Evolutionary conservation across 2,329 filamentous ascomycete genomes (phyloP), one percentile per base, ranked within the genome.

Genomic region (Stagonosporopsis rhizophila): DNA sequence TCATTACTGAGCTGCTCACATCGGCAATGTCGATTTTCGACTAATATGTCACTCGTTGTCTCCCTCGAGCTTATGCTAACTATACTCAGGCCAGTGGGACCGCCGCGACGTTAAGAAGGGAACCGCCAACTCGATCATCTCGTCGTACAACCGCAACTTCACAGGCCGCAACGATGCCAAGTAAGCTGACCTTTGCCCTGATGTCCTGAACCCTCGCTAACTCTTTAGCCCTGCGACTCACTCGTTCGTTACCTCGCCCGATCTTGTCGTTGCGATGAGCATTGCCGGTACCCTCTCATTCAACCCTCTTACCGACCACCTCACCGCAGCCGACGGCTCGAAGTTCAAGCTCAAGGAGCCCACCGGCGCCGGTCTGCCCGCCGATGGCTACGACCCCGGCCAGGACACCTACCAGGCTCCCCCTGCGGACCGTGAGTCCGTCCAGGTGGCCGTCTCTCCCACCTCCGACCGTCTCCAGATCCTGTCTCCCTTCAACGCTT

Each of bases 141-240:
- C 93, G 42, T 98, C 95, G 25, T 99, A 97, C 89, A 99, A 99
- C 89, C 92, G 95, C 81, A 98, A 99, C 88, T 98, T 99, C 84
- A 98, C 94, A 60, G 94, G 94, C 66, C 92, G 95, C 77, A 98
- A 98, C 79, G 93, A 96, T 69, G 92, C 91, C 67, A 98, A 96
- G 42, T 45, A 45, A 23, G 42, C 9, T 6, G 2, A 2, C 27
- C 6, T 23, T 11, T 6, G 12, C 7, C 12, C 4, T 17, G 4
- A 30, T 15, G 6, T 4, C 8, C 7, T n/a, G 5, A 17, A 45
- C 1, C 7, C 6, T 11, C 12, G 14, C 46, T 49, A 27, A 49
- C 28, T 6, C 1, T 19, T 1, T 8, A 34, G 42, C 28, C 42
- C 42, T 37, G 92, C 92, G 52, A 96, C 92, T 47, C 92, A 96